A percentile compares a stretch with the other conserved stretches of the same genome.
Evolutionary conservation across 2,329 filamentous ascomycete species (phyloP).

Genomic region (Raffaelea ambrosiae): DNA sequence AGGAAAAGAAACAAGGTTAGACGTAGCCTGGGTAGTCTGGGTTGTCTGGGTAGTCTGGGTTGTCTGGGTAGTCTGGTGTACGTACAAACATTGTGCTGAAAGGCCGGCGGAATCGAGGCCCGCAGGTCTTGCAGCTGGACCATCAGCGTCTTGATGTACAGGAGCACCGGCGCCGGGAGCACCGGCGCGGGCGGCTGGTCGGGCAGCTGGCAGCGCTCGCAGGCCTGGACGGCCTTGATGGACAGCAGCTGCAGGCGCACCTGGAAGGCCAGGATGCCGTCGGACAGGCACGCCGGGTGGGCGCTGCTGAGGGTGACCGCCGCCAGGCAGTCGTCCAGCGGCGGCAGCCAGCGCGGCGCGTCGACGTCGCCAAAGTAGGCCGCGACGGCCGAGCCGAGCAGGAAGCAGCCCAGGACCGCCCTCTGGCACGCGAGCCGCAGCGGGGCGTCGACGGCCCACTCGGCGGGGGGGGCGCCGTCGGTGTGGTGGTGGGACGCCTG

Average conservation of each 20-base stretch:
- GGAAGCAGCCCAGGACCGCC: slow-evolving; percentile 22
- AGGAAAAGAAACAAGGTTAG: background rate
- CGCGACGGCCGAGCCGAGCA: slow-evolving; percentile 22
- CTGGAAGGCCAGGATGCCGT: slow-evolving; percentile 23
- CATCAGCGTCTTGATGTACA: slow-evolving; percentile 22
- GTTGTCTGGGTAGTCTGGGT: no score
- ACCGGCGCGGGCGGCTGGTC: slow-evolving; percentile 13
- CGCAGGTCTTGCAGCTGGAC: slow-evolving; percentile 22
- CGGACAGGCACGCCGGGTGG: slow-evolving; percentile 14
- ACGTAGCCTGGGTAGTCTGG: no score
- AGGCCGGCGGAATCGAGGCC: slow-evolving; percentile 16
- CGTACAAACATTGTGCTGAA: slow-evolving; percentile 14
- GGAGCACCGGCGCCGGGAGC: slow-evolving; percentile 10
- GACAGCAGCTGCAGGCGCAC: slow-evolving; percentile 26
- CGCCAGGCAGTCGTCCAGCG: slow-evolving; percentile 27
- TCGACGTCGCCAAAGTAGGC: slow-evolving; percentile 24
- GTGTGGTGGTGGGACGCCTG: no score
- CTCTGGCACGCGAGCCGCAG: slow-evolving; percentile 18
- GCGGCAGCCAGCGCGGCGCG: slow-evolving; percentile 26
- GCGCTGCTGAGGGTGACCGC: slow-evolving; percentile 17
- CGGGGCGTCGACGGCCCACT: no score
- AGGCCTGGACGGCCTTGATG: slow-evolving; percentile 9
- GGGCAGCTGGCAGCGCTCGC: slow-evolving; percentile 19
- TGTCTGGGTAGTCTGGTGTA: no score
- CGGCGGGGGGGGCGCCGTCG: no score